Percentiles rank a stretch among this genome's conserved stretches.
Evolutionary conservation across 2,329 filamentous ascomycete species (phyloP).

Genomic region (Aspergillus awamori): DNA sequence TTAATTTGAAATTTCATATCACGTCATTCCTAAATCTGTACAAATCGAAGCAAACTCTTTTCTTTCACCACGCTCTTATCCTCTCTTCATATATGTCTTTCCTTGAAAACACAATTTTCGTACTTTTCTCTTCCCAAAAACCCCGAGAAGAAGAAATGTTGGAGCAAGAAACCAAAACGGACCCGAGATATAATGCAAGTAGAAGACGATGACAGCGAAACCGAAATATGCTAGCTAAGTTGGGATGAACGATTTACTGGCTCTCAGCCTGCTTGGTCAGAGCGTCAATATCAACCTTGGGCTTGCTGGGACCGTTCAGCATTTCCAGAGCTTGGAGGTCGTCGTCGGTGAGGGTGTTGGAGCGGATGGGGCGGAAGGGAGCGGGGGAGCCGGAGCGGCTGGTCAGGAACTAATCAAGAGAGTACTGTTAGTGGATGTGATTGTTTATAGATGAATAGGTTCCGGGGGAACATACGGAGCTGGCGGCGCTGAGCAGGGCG

Average conservation of each 20-base stretch:
- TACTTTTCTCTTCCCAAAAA: constrained; percentile 5
- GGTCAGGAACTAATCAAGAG: constrained; percentile 64
- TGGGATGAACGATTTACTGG: constrained; percentile 23
- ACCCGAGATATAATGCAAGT: background rate
- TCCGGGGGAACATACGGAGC: constrained; percentile 65
- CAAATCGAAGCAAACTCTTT: background rate
- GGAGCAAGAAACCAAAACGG: background rate
- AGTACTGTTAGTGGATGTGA: constrained; percentile 4
- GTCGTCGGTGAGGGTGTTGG: constrained; percentile 52
- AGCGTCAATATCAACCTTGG: constrained; percentile 42
- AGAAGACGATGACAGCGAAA: constrained; percentile 4
- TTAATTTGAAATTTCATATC: background rate
- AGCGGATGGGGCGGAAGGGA: constrained; percentile 61
- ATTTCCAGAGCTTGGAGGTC: constrained; percentile 49
- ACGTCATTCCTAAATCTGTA: constrained; percentile 10
- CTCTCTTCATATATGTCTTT: too few species aligned
- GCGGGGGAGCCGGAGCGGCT: constrained; percentile 71
- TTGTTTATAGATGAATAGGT: background rate
- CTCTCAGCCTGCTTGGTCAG: constrained; percentile 42
- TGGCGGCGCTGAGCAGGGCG: constrained; percentile 81
- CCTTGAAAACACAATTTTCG: background rate
- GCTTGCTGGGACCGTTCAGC: constrained; percentile 34
- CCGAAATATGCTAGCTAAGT: background rate
- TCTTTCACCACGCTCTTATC: too few species aligned
- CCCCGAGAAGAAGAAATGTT: background rate